Base-by-base conservation (phyloP, 768 basidiomycete species). In the Trametes coccinea region DNA sequence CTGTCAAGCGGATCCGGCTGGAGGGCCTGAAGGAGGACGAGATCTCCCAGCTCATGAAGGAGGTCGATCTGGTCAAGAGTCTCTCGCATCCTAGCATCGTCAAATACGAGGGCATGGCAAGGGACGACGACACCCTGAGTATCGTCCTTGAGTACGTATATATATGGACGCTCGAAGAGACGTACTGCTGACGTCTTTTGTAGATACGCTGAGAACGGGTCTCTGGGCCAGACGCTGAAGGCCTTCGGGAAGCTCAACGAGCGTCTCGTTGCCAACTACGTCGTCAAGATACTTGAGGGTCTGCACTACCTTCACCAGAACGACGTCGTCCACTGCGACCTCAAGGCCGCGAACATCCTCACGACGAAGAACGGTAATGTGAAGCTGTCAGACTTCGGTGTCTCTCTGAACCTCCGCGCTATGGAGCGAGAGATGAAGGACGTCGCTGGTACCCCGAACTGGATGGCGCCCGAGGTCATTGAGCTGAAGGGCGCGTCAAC, bases 401-500 rank as follows among this genome's bases (percentile, higher is more conserved):
- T 98, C 13, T 98, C 95, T 27, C 87, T 98, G 63, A 97, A 96
- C 73, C 82, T 98, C 69, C 87, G 92, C 49, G 94, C 94, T 0
- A 87, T 98, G 83, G 90, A 89, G 68, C 82, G 85, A 29, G 90
- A 92, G 70, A 88, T 85, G 67, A 88, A 91, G 71, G 91, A 90
- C 67, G 90, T 93, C 30, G 89, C 91, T 7, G 96, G 96, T 9
- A 99, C 96, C 9, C 96, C 96, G 13, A 96, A 98, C 70, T 99
- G 96, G 96, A 98, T 99, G 95, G 95, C 95, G 10, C 96, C 96
- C 2, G 96, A 99, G 75, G 92, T 98, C 53, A 98, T 99, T 63
- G 89, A 94, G 72, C 83, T 98, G 57, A 90, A 94, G 72, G 95
- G 95, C 3, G 92, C 96, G 7, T 90, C 92, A n/a, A 81, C 89